Percentiles rank a stretch among this genome's conserved stretches.
phyloP scores from a whole-genome alignment of 2,329 filamentous ascomycete genomes.

The Sclerotinia sclerotiorum region DNA sequence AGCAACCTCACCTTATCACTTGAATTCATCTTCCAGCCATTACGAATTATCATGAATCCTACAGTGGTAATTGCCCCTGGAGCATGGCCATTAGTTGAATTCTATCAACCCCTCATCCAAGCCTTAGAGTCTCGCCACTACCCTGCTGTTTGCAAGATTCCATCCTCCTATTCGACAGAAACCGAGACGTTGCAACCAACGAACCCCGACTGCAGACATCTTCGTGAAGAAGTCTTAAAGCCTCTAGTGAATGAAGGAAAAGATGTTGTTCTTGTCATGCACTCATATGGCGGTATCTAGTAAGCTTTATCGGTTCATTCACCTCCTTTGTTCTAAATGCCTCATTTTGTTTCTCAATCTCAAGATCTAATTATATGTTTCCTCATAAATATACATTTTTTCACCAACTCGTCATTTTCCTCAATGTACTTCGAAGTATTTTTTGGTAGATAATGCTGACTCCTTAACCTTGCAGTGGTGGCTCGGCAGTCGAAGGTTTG shows the following conservation, averaged over 20 bases:
- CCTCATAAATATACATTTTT: background rate
- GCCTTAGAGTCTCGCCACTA: background rate
- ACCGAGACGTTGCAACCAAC: background rate
- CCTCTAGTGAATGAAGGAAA: constrained; percentile 9
- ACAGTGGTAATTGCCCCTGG: constrained; percentile 8
- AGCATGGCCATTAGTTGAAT: constrained; percentile 3
- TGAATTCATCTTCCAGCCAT: background rate
- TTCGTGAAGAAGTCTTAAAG: background rate
- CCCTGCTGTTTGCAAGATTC: background rate
- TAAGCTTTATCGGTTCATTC: background rate
- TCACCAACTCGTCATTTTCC: too few species aligned
- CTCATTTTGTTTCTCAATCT: background rate
- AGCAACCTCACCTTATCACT: background rate
- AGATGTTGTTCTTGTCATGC: constrained; percentile 9
- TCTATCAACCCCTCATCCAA: background rate
- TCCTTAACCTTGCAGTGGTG: background rate
- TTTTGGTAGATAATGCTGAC: too few species aligned
- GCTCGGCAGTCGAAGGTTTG: background rate
- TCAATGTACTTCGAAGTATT: too few species aligned
- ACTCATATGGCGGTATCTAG: constrained; percentile 5
- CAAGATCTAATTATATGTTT: background rate
- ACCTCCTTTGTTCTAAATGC: background rate
- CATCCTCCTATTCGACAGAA: background rate
- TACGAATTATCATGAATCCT: background rate
- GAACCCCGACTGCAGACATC: background rate